Percentiles rank a stretch among this genome's conserved stretches.
Conservation (phyloP, 371 early-diverging fungal genomes). For the Syncephalastrum sp. region DNA sequence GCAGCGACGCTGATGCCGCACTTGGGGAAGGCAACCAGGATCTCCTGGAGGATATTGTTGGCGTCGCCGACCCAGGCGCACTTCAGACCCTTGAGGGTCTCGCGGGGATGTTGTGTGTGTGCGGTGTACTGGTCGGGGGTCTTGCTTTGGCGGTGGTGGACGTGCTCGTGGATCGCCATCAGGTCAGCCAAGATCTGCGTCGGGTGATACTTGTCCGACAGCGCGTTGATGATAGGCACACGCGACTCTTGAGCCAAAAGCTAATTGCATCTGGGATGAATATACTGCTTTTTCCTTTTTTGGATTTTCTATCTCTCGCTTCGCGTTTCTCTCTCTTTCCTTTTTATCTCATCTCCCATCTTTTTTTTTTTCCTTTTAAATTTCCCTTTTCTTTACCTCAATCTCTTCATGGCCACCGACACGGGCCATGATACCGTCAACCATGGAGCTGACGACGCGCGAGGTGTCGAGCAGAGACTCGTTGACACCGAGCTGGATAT, state of each 20-base stretch:
- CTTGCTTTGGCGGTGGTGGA: constrained; percentile 29
- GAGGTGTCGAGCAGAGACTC: constrained; percentile 89
- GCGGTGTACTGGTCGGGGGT: constrained; percentile 41
- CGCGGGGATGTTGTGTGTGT: constrained; percentile 44
- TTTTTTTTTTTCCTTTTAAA: constrained; percentile 5
- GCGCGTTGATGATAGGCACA: constrained; percentile 94
- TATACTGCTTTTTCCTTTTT: no score
- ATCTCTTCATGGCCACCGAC: constrained; percentile 88
- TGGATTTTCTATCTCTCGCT: neutral
- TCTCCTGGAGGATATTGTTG: constrained; percentile 92
- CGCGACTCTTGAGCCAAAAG: constrained; percentile 79
- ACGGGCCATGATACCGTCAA: constrained; percentile 91
- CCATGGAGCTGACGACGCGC: constrained; percentile 91
- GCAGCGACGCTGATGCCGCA: constrained; percentile 80
- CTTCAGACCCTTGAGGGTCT: constrained; percentile 64
- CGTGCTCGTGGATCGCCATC: constrained; percentile 87
- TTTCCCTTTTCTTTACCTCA: constrained; percentile 48
- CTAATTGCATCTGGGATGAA: constrained; percentile 23
- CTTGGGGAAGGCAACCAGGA: constrained; percentile 86
- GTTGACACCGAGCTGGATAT: constrained; percentile 93
- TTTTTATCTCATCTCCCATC: constrained; percentile 1
- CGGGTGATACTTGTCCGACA: constrained; percentile 92
- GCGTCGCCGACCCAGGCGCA: constrained; percentile 97
- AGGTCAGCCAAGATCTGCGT: constrained; percentile 95
- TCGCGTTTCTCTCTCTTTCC: neutral